Conservation (phyloP, 2,329 filamentous ascomycete species). For the Monilinia polystroma region DNA sequence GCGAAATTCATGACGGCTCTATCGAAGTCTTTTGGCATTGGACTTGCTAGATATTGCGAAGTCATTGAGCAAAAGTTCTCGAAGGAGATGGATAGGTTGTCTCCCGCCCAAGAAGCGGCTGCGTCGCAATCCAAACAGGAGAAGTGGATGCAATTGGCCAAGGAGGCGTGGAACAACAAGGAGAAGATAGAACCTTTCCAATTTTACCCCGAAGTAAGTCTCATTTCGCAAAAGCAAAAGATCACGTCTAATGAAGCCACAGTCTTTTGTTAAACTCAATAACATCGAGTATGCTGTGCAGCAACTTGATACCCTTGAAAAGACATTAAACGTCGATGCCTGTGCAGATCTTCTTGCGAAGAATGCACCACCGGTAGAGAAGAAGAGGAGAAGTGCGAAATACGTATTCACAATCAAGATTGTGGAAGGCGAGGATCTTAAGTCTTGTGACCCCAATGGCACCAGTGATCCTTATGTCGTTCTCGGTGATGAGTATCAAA, state of each 20-base stretch:
- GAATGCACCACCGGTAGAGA: slow-evolving; percentile 67
- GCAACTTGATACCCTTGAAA: slow-evolving; percentile 87
- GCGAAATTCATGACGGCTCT: slow-evolving; percentile 96
- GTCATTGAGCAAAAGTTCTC: slow-evolving; percentile 80
- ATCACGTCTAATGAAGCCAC: slow-evolving; percentile 37
- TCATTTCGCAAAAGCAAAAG: neutral
- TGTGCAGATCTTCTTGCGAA: slow-evolving; percentile 80
- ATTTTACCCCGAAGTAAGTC: slow-evolving; percentile 81
- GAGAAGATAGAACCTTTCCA: slow-evolving; percentile 96
- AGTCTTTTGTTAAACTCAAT: slow-evolving; percentile 98
- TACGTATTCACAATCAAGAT: slow-evolving; percentile 99
- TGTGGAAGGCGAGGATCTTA: slow-evolving; percentile 94
- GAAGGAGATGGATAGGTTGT: slow-evolving; percentile 89
- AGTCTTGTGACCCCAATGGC: slow-evolving; percentile 95
- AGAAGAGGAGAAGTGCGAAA: slow-evolving; percentile 68
- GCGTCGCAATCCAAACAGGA: slow-evolving; percentile 81
- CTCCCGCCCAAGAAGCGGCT: slow-evolving; percentile 80
- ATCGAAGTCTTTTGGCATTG: slow-evolving; percentile 78
- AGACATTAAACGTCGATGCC: slow-evolving; percentile 84
- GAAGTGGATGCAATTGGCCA: slow-evolving; percentile 88
- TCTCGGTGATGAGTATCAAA: slow-evolving; percentile 95
- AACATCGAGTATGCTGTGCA: slow-evolving; percentile 94
- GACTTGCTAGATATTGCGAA: slow-evolving; percentile 88
- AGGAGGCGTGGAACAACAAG: slow-evolving; percentile 87
- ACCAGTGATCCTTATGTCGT: slow-evolving; percentile 96